Conservation (phyloP, 139 green algal genomes). For the Bryopsis sp. region DNA sequence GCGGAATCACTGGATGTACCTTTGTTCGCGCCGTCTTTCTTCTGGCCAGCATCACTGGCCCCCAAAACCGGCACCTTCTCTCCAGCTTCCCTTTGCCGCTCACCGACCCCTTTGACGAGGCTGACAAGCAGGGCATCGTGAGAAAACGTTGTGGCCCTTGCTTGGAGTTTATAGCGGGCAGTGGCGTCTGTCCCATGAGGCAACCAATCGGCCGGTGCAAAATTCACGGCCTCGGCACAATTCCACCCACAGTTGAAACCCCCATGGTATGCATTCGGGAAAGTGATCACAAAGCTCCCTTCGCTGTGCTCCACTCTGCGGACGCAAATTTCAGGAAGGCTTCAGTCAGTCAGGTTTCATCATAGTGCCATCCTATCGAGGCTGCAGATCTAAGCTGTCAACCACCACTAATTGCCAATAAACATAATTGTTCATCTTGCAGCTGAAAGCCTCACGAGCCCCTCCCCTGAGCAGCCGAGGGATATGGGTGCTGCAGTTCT, state of each 20-base stretch:
- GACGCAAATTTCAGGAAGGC: background rate
- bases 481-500: too few species aligned
- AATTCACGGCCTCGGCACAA: slow-evolving; percentile 81
- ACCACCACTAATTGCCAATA: background rate
- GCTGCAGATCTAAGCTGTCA: background rate
- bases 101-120: slow-evolving; percentile 33
- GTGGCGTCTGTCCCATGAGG: slow-evolving; percentile 50
- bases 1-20: background rate
- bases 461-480: too few species aligned
- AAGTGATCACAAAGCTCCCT: slow-evolving; percentile 84
- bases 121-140: slow-evolving; percentile 59
- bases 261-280: slow-evolving; percentile 77
- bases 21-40: background rate
- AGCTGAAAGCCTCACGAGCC: background rate
- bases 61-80: background rate
- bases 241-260: slow-evolving; percentile 86
- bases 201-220: slow-evolving; percentile 83
- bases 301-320: slow-evolving; percentile 62
- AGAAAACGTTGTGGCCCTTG: slow-evolving; percentile 44
- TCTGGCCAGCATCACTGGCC: background rate
- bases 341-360: background rate
- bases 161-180: slow-evolving; percentile 49
- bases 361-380: background rate
- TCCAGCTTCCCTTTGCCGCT: background rate
- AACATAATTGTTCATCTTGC: background rate